Base-by-base conservation (phyloP, 352 stramenopile genomes). In the Phytophthora chlamydospora region DNA sequence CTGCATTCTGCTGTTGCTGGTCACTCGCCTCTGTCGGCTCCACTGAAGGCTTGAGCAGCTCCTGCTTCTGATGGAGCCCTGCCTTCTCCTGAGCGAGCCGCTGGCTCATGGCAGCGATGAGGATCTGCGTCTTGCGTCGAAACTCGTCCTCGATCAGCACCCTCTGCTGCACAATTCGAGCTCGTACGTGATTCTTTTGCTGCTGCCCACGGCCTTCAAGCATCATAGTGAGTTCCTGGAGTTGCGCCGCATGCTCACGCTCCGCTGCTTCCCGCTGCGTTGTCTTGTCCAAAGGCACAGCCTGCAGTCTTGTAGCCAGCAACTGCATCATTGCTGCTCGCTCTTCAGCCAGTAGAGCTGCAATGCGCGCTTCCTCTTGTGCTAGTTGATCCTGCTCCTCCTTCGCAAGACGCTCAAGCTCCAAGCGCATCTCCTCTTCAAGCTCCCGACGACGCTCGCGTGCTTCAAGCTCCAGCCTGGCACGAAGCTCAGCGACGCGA, bases 121-220 rank as follows among this genome's bases (percentile, higher is more conserved):
- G 65, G 11, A 80, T 73, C 39, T 86, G 60, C 8, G 65, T 58
- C 47, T 86, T 88, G 8, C 76, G 74, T 1, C 62, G 45, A 29
- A 71, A 87, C 42, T 88, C 81, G 16, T 88, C 65, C 46, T 88
- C 76, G n/a, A 88, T 32, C 46, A 80, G 36, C 9, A 45, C 36
- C 1, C 49, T 53, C 21, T 73, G 62, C 53, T 75, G 73, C 2
- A 42, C 56, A 6, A 61, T 56, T 0, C 62, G 48, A 43, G 41
- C 46, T 34, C 44, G 51, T 17, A 84, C 52, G 0, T 70, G 71
- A 29, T 50, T 47, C 14, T 50, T 58, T 27, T 75, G 71, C 35
- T 60, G 73, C 4, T 57, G 57, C 32, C 61, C 71, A 16, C 62
- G 58, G 1, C 64, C 71, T 49, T 71, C 73, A 10, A 89, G 74